phyloP scores from a whole-genome alignment of 306 rosid species.

The Macrotyloma uniflorum region DNA sequence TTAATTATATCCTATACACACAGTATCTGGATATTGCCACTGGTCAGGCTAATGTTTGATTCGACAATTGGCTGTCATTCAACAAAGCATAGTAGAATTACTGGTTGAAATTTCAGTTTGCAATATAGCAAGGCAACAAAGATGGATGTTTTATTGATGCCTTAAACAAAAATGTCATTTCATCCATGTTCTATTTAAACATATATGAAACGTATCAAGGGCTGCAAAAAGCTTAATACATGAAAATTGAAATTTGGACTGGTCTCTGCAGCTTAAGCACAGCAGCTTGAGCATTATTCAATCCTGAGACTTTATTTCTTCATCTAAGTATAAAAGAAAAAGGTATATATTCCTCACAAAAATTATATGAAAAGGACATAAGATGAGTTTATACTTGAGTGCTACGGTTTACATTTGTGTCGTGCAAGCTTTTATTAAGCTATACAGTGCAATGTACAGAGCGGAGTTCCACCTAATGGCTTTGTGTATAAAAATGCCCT shows the following conservation, averaged over 20 bases:
- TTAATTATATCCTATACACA: background rate
- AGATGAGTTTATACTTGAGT: slow-evolving; percentile 5
- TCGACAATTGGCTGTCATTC: background rate
- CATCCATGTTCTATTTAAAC: background rate
- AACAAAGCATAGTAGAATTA: background rate
- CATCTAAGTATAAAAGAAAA: background rate
- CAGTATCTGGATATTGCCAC: background rate
- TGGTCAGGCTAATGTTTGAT: background rate
- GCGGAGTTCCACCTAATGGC: slow-evolving; percentile 11
- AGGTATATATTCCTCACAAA: background rate
- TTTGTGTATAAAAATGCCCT: slow-evolving; percentile 9
- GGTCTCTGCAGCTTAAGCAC: background rate
- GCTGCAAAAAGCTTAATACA: background rate
- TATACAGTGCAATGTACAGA: slow-evolving; percentile 37
- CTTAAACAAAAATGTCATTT: background rate
- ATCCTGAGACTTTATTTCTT: background rate
- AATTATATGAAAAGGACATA: slow-evolving; percentile 1
- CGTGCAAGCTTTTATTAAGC: slow-evolving; percentile 36
- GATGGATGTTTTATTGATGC: background rate
- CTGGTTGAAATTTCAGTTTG: slow-evolving; percentile 23
- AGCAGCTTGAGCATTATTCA: background rate
- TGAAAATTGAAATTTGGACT: background rate
- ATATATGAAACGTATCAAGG: background rate
- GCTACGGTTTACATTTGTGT: background rate
- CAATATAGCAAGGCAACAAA: background rate